Conservation (phyloP, 495 filamentous ascomycete genomes). For the Aspergillus kassunensis region DNA sequence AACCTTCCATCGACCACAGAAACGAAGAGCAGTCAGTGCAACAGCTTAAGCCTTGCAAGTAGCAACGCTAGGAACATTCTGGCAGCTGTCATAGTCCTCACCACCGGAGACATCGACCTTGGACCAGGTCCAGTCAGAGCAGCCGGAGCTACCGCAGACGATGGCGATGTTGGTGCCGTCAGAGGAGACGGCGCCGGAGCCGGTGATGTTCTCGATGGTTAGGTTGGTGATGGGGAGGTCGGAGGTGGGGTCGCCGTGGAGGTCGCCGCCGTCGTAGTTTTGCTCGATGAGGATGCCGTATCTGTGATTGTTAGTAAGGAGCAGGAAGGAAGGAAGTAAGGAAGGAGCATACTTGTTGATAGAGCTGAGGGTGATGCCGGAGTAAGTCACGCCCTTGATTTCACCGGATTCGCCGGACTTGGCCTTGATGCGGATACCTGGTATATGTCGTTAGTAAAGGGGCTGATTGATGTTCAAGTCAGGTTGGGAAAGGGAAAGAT, state of each 20-base stretch:
- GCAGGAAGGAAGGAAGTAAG: not conserved
- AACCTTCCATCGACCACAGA: no score
- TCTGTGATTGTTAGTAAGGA: slow-evolving; percentile 14
- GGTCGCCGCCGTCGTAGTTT: slow-evolving; percentile 62
- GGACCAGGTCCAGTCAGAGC: slow-evolving; percentile 47
- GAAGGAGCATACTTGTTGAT: slow-evolving; percentile 30
- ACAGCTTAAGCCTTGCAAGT: slow-evolving; percentile 33
- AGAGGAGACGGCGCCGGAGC: slow-evolving; percentile 41
- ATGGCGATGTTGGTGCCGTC: slow-evolving; percentile 24
- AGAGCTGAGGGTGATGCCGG: slow-evolving; percentile 52
- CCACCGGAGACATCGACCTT: slow-evolving; percentile 46
- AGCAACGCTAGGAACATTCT: slow-evolving; percentile 39
- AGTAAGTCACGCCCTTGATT: slow-evolving; percentile 57
- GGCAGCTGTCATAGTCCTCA: slow-evolving; percentile 37
- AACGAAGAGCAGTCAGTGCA: no score
- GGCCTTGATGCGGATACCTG: slow-evolving; percentile 62
- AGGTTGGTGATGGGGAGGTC: slow-evolving; percentile 60
- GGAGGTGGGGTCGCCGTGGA: slow-evolving; percentile 54
- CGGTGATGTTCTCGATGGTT: slow-evolving; percentile 49
- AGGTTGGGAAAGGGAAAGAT: no score
- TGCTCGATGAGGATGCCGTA: slow-evolving; percentile 68
- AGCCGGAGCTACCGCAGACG: slow-evolving; percentile 46
- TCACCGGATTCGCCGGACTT: slow-evolving; percentile 51
- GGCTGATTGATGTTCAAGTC: no score
- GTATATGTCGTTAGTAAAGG: not conserved